Conservation (phyloP, 371 early-diverging fungal genomes). For the Dipsacomyces acuminosporus region DNA sequence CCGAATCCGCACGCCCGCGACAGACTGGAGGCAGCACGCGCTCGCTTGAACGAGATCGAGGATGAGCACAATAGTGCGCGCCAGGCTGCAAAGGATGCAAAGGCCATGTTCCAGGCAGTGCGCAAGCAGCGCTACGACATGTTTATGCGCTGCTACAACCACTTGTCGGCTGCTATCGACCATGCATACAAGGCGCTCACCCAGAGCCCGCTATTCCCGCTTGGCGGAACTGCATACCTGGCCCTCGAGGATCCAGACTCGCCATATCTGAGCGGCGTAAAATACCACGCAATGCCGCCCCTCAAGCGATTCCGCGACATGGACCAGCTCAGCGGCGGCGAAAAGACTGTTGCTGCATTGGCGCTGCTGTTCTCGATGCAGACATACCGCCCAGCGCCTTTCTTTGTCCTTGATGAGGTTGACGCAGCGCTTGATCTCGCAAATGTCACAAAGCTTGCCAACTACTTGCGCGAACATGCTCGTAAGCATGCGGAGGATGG, state of each 20-base stretch:
- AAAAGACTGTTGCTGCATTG: slow-evolving; percentile 98
- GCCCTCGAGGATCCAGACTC: slow-evolving; percentile 91
- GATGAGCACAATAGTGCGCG: slow-evolving; percentile 77
- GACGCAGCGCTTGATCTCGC: slow-evolving; percentile 99
- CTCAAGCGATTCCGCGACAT: slow-evolving; percentile 99
- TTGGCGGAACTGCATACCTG: slow-evolving; percentile 96
- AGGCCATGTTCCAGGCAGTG: slow-evolving; percentile 73
- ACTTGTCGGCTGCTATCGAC: slow-evolving; percentile 86
- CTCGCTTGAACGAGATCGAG: slow-evolving; percentile 71
- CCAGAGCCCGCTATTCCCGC: slow-evolving; percentile 65
- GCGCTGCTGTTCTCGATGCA: slow-evolving; percentile 98
- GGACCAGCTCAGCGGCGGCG: slow-evolving; percentile 99
- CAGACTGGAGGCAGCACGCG: slow-evolving; percentile 75
- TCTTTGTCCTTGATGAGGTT: slow-evolving; percentile 99
- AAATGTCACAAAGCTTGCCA: slow-evolving; percentile 91
- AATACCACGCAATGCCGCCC: slow-evolving; percentile 99
- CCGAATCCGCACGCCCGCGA: slow-evolving; percentile 87
- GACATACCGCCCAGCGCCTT: slow-evolving; percentile 92
- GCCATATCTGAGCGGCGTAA: slow-evolving; percentile 91
- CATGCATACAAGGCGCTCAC: slow-evolving; percentile 95
- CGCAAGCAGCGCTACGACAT: slow-evolving; percentile 75
- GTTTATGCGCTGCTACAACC: slow-evolving; percentile 88
- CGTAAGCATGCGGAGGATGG: slow-evolving; percentile 3
- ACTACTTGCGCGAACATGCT: slow-evolving; percentile 71
- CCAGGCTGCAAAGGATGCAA: slow-evolving; percentile 68